A percentile compares a stretch with the other conserved stretches of the same genome.
Evolutionary conservation across 164 flowering plant species (phyloP).

Genomic region (Vitis cinerea): DNA sequence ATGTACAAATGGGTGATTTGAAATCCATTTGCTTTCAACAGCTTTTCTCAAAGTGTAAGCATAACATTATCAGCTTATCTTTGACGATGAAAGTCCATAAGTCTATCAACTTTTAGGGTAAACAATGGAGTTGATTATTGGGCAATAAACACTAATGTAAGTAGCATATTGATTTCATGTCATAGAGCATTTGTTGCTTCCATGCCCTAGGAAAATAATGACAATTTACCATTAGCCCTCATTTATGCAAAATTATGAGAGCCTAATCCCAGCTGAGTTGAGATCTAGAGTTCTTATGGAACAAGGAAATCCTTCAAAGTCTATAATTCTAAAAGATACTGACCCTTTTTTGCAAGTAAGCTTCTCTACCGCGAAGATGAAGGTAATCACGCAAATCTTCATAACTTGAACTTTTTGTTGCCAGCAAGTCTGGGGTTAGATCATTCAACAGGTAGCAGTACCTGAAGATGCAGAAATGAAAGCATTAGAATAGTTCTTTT

Average conservation of each 20-base stretch:
- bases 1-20: not conserved
- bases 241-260: no score
- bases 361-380: constrained; percentile 80
- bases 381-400: constrained; percentile 76
- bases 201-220: not conserved
- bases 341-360: constrained; percentile 91
- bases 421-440: constrained; percentile 74
- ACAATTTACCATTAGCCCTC: not conserved
- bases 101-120: no score
- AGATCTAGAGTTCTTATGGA: no score
- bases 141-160: no score
- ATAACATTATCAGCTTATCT: no score
- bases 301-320: not conserved
- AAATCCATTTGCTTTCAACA: no score
- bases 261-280: no score
- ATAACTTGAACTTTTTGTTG: constrained; percentile 62
- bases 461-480: constrained; percentile 33
- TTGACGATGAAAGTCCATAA: no score
- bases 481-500: not conserved
- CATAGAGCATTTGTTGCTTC: not conserved
- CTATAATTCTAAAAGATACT: constrained; percentile 9
- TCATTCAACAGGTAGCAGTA: constrained; percentile 91
- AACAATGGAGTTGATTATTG: no score
- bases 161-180: no score
- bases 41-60: no score